phyloP scores from a whole-genome alignment of 495 filamentous ascomycete genomes.

The Sphaerosporella brunnea region DNA sequence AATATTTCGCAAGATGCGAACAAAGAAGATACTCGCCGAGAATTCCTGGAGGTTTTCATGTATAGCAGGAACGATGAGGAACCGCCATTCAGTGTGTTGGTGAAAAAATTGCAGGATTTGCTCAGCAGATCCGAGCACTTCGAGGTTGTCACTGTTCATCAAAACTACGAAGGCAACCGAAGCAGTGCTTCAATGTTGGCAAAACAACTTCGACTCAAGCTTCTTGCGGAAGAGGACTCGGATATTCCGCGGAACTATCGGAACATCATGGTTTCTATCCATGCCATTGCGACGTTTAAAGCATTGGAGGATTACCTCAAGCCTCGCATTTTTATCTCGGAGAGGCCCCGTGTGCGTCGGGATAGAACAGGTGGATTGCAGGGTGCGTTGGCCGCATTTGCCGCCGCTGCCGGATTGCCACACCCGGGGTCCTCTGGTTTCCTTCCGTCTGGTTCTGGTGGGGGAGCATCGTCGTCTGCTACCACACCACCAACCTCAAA shows the following conservation, averaged over 20 bases:
- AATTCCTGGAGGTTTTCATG: conserved; percentile 95
- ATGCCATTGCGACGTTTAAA: conserved; percentile 96
- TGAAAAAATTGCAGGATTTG: conserved; percentile 88
- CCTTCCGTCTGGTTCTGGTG: conserved; percentile 1
- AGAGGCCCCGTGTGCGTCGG: conserved; percentile 49
- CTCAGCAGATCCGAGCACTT: conserved; percentile 95
- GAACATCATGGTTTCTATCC: conserved; percentile 94
- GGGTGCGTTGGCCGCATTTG: conserved; percentile 56
- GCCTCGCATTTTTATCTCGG: conserved; percentile 68
- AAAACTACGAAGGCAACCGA: conserved; percentile 81
- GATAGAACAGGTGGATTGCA: conserved; percentile 44
- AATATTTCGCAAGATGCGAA: conserved; percentile 15
- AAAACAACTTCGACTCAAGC: conserved; percentile 79
- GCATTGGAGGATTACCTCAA: conserved; percentile 90
- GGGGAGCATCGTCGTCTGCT: conserved; percentile 20
- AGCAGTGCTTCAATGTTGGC: conserved; percentile 92
- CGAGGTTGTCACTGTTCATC: conserved; percentile 87
- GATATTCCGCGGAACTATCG: conserved; percentile 70
- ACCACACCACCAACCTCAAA: background rate
- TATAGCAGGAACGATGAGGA: conserved; percentile 34
- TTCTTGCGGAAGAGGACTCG: conserved; percentile 77
- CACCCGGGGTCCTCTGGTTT: conserved; percentile 22
- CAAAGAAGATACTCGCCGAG: conserved; percentile 39
- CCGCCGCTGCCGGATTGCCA: conserved; percentile 47
- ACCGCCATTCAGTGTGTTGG: conserved; percentile 75